Base-by-base conservation (phyloP, 2,329 filamentous ascomycete genomes). In the Epichloe elymi region DNA sequence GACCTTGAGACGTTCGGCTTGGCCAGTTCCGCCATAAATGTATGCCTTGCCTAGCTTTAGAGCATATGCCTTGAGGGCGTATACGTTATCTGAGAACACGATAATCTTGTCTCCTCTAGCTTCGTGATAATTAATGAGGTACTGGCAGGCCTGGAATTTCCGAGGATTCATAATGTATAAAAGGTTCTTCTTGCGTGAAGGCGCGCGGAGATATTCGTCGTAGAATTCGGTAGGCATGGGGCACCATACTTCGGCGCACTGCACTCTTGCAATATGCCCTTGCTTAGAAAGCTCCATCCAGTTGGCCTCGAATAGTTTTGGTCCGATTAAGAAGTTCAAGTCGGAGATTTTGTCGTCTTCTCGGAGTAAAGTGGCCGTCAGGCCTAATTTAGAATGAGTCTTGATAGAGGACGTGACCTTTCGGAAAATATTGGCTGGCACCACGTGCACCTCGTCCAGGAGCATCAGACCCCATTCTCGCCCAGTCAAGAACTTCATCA, bases 141-240 rank as follows among this genome's bases (percentile, higher is more conserved):
- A 97, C 64, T 98, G 91, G 60, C 89, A 95, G 0, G 91, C 90
- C 67, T 97, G 93, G 65, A 96, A 95, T 67, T 98, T 98, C 58
- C 85, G 79, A 1, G 93, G 93, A 61, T 98, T 98, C 90, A 98
- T 97, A 57, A 94, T 94, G 60, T 93, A 96, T 2, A 97, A 78
- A 5, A 73, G 54, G 3, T 67, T 67, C 60, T 71, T 70, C 58
- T 71, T 70, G 7, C 72, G 68, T 1, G 71, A 67, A 15, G 80
- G 80, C 12, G 81, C 82, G 55, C 80, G 79, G 53, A 97, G 78
- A 68, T 97, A 98, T 65, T 97, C 88, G 17, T 88, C 85, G 66
- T 96, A 97, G 65, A 98, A 98, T 60, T 98, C 93, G 0, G 90
- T 93, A 0, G 93, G 95, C 93, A 98, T 98, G 2, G 91, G 89